Conservation (phyloP, 345 rosid species). For the Citrus australasica region DNA sequence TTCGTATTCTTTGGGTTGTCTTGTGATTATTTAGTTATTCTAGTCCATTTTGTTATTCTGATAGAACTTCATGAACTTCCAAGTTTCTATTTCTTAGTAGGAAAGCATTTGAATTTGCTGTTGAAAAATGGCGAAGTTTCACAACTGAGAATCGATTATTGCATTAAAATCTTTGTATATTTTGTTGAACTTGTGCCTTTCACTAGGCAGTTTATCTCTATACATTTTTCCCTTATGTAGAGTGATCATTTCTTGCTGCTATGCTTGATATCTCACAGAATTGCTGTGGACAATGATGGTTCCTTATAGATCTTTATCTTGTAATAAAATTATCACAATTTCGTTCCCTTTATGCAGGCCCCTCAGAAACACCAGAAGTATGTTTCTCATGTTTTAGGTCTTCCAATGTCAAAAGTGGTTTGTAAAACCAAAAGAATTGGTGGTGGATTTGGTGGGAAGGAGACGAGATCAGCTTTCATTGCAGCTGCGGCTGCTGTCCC, state of each 20-base stretch:
- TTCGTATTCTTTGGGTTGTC: not conserved
- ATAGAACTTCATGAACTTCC: not conserved
- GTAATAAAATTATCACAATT: not conserved
- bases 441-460: slow-evolving; percentile 99
- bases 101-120: not conserved
- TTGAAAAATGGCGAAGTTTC: not conserved
- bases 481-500: slow-evolving; percentile 91
- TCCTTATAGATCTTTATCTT: not conserved
- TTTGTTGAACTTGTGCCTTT: not conserved
- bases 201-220: not conserved
- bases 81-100: not conserved
- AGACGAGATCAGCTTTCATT: slow-evolving; percentile 78
- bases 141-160: not conserved
- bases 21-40: not conserved
- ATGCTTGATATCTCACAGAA: not conserved
- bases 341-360: slow-evolving; percentile 51
- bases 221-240: not conserved
- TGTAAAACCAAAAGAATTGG: slow-evolving; percentile 90
- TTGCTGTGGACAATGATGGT: not conserved
- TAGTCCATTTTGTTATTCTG: not conserved
- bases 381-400: slow-evolving; percentile 83
- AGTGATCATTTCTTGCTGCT: not conserved
- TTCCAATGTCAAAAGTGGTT: slow-evolving; percentile 92
- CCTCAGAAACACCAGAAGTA: slow-evolving; percentile 95
- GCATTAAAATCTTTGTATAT: not conserved